Evolutionary conservation across 305 asterid genomes (phyloP).

Genomic region (Solanum hybrid): DNA sequence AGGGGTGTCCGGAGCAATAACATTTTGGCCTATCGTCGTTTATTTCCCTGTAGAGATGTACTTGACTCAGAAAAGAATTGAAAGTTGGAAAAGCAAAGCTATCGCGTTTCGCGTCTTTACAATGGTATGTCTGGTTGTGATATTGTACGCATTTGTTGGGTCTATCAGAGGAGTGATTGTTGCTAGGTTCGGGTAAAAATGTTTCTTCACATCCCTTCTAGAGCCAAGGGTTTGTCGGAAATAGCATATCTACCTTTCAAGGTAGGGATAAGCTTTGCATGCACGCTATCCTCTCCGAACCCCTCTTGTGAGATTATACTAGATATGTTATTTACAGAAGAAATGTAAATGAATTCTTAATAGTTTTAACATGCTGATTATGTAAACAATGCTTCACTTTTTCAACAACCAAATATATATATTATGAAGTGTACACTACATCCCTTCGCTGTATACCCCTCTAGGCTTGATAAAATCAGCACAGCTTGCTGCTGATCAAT

Average conservation of each 20-base stretch:
- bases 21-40: slow-evolving; percentile 62
- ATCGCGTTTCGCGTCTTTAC: slow-evolving; percentile 34
- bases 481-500: not conserved
- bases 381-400: not conserved
- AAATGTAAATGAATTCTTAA: not conserved
- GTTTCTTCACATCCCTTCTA: not conserved
- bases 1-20: slow-evolving; percentile 61
- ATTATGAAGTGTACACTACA: not conserved
- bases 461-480: not conserved
- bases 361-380: not conserved
- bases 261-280: not conserved
- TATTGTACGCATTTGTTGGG: slow-evolving; percentile 54
- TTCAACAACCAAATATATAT: not conserved
- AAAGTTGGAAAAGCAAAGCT: slow-evolving; percentile 29
- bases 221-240: not conserved
- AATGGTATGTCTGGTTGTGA: slow-evolving; percentile 31
- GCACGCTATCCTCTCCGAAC: not conserved
- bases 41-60: slow-evolving; percentile 85
- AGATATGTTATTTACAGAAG: not conserved
- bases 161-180: slow-evolving; percentile 49
- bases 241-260: not conserved
- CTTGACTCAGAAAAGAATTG: slow-evolving; percentile 38
- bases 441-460: too few species aligned
- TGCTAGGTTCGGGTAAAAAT: slow-evolving; percentile 32
- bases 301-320: not conserved